Evolutionary conservation across 2,329 filamentous ascomycete genomes (phyloP), one percentile per base, ranked within the genome.

Genomic region (Penicillium brevicompactum): DNA sequence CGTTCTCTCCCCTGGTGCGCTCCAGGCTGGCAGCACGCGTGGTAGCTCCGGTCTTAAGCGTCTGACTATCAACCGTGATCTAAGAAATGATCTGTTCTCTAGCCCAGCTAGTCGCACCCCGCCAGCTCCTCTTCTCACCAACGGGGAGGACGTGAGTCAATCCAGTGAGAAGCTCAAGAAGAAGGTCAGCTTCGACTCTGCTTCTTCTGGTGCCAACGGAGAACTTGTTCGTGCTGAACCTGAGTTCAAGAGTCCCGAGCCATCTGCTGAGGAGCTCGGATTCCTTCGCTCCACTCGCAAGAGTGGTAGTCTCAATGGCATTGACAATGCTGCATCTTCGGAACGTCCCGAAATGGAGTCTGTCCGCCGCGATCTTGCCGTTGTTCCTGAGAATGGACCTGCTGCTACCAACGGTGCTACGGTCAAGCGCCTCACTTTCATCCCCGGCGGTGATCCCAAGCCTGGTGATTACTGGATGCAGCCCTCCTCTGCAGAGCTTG

Each of bases 161-260:
- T 58, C 69, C 32, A 60, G 56, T 43, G 61, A 71, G 60, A 73
- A 70, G 56, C 63, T 70, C 46, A 87, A 88, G 61, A 97, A 96
- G 80, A 87, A 89, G 50, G 94, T 99, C 49, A 97, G 92, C 77
- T 99, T 97, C 66, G 92, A 96, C 69, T 86, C 87, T 4, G 83
- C 82, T 66, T 82, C 80, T 31, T 74, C 80, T 22, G 62, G 59
- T 30, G 58, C 65, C 5, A 69, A 72, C 5, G 78, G 81, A n/a
- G 82, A 84, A 51, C 66, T 87, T 43, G 78, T 85, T 22, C 77
- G 76, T 21, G 75, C 77, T n/a, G 80, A 83, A 41, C 72, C 78
- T 18, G 18, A 18, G 18, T 18, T 18, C 10, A 74, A 71, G 58
- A 80, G 76, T 51, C 74, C 77, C 48, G 83, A 80, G 61, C 86